These are phyloP conservation scores for Orbilia brochopaga DNA, from an alignment of 2,329 filamentous ascomycete species.

Conservation along the genomic window DNA sequence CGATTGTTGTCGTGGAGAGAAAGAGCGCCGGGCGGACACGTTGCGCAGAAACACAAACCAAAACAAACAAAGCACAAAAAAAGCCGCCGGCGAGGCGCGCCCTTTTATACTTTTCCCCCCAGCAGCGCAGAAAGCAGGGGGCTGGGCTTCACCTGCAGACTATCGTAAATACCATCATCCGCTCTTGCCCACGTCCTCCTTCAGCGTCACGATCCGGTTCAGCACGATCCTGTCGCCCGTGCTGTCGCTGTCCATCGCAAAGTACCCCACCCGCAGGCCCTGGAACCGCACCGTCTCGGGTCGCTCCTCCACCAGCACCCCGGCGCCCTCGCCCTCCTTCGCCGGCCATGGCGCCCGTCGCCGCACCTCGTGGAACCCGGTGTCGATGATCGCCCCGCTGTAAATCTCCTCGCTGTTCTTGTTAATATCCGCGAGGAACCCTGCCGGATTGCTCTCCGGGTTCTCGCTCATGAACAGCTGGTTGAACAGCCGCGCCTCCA, in stretches of 20 bases:
- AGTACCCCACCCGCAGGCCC: conserved; percentile 86
- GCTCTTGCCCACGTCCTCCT: conserved; percentile 79
- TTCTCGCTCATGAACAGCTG: conserved; percentile 85
- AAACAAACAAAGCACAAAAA: conserved; percentile 37
- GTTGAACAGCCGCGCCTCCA: conserved; percentile 80
- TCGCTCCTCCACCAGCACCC: conserved; percentile 64
- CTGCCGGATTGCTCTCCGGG: conserved; percentile 76
- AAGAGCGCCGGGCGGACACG: background rate
- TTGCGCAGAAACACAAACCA: conserved; percentile 6
- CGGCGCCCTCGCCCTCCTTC: conserved; percentile 71
- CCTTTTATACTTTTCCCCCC: conserved; percentile 30
- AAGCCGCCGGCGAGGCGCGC: conserved; percentile 39
- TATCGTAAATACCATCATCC: background rate
- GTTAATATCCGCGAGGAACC: conserved; percentile 84
- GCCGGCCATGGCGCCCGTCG: conserved; percentile 80
- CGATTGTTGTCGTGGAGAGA: conserved; percentile 49
- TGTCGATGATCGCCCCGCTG: conserved; percentile 77
- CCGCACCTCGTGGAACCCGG: conserved; percentile 78
- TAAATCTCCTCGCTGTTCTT: conserved; percentile 83
- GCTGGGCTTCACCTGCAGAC: background rate
- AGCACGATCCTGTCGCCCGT: conserved; percentile 80
- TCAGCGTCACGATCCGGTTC: conserved; percentile 89
- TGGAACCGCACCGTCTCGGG: conserved; percentile 86
- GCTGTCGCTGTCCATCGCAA: conserved; percentile 79
- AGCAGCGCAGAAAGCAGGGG: conserved; percentile 1